These are phyloP conservation scores for Salicornia ramosissima DNA, from an alignment of 148 eudicot species.

Conservation along the genomic window DNA sequence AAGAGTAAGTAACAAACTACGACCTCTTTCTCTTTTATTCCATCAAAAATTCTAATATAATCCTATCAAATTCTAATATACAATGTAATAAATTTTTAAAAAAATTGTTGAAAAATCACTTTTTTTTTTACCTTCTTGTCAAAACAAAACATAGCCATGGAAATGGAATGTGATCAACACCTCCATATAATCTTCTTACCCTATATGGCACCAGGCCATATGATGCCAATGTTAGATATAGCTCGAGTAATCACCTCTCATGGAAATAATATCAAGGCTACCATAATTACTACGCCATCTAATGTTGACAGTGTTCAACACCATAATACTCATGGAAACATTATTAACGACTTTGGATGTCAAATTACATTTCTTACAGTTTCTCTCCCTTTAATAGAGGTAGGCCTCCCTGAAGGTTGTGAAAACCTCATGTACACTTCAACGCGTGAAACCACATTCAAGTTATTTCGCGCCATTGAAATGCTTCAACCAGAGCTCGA, in stretches of 20 bases:
- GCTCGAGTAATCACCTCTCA: slow-evolving; percentile 39
- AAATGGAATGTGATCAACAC: slow-evolving; percentile 1
- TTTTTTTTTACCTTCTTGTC: neutral
- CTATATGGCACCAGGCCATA: slow-evolving; percentile 58
- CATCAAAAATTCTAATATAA: too few relatives aligned
- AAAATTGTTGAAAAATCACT: neutral
- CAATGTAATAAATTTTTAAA: too few relatives aligned
- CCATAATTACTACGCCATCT: slow-evolving; percentile 44
- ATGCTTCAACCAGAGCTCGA: slow-evolving; percentile 40
- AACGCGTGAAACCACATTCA: slow-evolving; percentile 38
- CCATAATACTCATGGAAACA: slow-evolving; percentile 22
- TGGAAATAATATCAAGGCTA: slow-evolving; percentile 26
- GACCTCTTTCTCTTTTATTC: too few relatives aligned
- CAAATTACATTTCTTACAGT: slow-evolving; percentile 29
- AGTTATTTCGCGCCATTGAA: slow-evolving; percentile 40
- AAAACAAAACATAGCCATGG: neutral
- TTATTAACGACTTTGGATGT: neutral
- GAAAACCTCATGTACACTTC: slow-evolving; percentile 40
- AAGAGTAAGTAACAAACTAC: too few relatives aligned
- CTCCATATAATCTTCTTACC: slow-evolving; percentile 43
- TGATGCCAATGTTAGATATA: slow-evolving; percentile 58
- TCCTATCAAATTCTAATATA: too few relatives aligned
- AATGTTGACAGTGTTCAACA: slow-evolving; percentile 34
- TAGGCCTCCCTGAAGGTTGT: slow-evolving; percentile 48
- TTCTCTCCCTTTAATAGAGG: slow-evolving; percentile 30